These are phyloP conservation scores for Vitis vinifera DNA, from an alignment of 164 flowering plant genomes.

Conservation along the genomic window ASM3070453v1 NC_081814.1:6680001-6680500, in stretches of 20 bases:
- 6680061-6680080: constrained; percentile 48
- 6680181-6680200: neutral
- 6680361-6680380: constrained; percentile 84
- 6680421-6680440: constrained; percentile 88
- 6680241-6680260: neutral
- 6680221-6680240: neutral
- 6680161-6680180: constrained; percentile 14
- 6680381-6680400: constrained; percentile 89
- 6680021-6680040: constrained; percentile 45
- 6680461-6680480: constrained; percentile 70
- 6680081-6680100: constrained; percentile 86
- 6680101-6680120: constrained; percentile 93
- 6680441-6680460: constrained; percentile 74
- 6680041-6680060: constrained; percentile 34
- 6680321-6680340: constrained; percentile 73
- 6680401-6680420: constrained; percentile 93
- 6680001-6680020: constrained; percentile 31
- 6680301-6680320: constrained; percentile 45
- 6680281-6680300: neutral
- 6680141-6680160: constrained; percentile 98
- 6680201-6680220: neutral
- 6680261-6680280: neutral
- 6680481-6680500: constrained; percentile 30
- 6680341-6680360: constrained; percentile 94
- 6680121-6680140: constrained; percentile 89